Base-by-base conservation (phyloP, 495 filamentous ascomycete species). In the Podospora anserina region DNA sequence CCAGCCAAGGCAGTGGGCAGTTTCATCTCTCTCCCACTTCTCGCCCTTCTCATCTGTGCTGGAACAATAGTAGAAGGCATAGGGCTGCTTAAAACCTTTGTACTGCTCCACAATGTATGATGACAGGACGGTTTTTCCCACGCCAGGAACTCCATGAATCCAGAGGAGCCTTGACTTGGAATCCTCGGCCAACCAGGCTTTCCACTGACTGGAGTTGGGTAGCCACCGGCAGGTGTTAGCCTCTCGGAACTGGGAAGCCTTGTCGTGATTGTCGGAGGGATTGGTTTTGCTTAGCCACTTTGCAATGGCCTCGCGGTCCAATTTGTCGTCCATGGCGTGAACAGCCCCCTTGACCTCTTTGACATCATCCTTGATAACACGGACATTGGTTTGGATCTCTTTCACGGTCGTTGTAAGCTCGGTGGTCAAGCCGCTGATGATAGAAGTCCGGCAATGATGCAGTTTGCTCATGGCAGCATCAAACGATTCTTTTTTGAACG, bases 91-190 rank as follows among this genome's bases (percentile, higher is more conserved):
- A 26, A 75, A 26, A 23, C 26, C 5, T 27, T 39, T 20, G 56
- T 65, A 11, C 4, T 65, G 53, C 19, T 80, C 69, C 34, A 81
- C 72, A 27, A 80, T 69, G 30, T 71, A 71, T 18, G 74, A 79
- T 13, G 75, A 71, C 0, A 81, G 69, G 9, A 82, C 71, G 16
- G 79, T 79, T 65, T 82, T 82, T 9, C 80, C 79, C 20, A 75
- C 72, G 1, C 80, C 80, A 7, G 80, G 79, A 30, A 81, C 79
- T 5, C 79, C 78, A 61, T 76, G 70, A 5, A 81, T 71, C 78
- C 78, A 80, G 16, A 81, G 60, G 30, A 74, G 75, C 23, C 26
- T 30, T 18, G 58, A 30, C 13, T 60, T 34, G 56, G 55, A 15
- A 13, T 7, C 57, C 2, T 28, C 65, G 27, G 34, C 27, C 5